Evolutionary conservation across 768 basidiomycete species (phyloP), one percentile per base, ranked within the genome.

Genomic region (Gymnopilus dilepis): DNA sequence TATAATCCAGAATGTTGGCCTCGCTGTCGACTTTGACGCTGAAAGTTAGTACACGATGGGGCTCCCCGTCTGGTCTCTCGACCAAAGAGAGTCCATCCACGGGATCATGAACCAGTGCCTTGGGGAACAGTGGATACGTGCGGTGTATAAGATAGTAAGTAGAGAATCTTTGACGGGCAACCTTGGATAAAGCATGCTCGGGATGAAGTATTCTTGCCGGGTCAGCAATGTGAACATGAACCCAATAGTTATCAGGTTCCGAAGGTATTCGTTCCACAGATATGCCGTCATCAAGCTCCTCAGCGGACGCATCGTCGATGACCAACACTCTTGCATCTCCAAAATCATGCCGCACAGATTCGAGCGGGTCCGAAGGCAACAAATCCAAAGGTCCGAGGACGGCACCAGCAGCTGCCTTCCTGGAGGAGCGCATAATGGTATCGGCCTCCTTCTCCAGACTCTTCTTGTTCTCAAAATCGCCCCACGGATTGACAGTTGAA

Each of bases 281-380:
- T 31, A 99, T 68, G 2, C 95, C 97, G 71, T 99, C 97, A 70
- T 99, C 97, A 21, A 99, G 82, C 70, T 99, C 97, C 67, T 90
- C 76, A 0, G 97, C 95, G 6, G 68, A 71, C 0, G 79, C 64
- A 61, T 94, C 92, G 69, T 99, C 97, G 57, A 99, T 88, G 19
- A 96, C 89, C 72, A 89, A 99, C 4, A 94, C 92, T 0, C 85
- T 86, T 63, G 90, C 69, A 62, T 88, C 70, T 24, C 92, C 94
- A 74, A 95, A 97, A 72, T 98, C 96, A 69, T 92, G 90, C 2
- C 96, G 90, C 5, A 94, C 72, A 21, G 83, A 75, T 26, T 89
- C 90, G 54, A 90, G 78, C 0, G 84, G 81, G 69, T 97, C 95
- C 2, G 70, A 66, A 1, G 78, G 69, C 62, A 89, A 83, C 17